Percentiles rank a stretch among this genome's conserved stretches.
Evolutionary conservation across 2,329 filamentous ascomycete species (phyloP).

Genomic region (Piedraia hortae): DNA sequence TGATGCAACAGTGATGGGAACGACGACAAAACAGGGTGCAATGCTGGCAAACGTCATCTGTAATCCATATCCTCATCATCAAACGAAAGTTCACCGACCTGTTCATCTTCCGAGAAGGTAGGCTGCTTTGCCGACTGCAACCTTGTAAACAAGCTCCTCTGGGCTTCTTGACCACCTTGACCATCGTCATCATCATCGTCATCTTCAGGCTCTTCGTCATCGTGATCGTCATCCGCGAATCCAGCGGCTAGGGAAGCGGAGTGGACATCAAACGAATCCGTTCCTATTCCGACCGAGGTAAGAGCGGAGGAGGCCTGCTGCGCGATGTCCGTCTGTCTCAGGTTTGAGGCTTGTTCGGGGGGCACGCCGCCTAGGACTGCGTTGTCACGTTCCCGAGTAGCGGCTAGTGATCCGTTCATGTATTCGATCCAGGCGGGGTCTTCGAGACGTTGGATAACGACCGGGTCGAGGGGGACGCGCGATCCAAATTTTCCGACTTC

Average conservation of each 20-base stretch:
- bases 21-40: background rate
- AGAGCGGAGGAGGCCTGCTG: conserved; percentile 25
- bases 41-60: conserved; percentile 16
- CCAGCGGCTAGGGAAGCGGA: no score
- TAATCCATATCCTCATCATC: conserved; percentile 33
- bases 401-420: conserved; percentile 72
- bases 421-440: conserved; percentile 81
- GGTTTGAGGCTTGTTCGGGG: conserved; percentile 65
- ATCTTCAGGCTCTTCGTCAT: conserved; percentile 8
- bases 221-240: conserved; percentile 8
- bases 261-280: no score
- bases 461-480: conserved; percentile 60
- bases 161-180: conserved; percentile 38
- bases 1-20: no score
- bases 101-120: conserved; percentile 24
- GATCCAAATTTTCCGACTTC: conserved; percentile 98
- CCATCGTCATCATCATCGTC: conserved; percentile 94
- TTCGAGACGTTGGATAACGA: conserved; percentile 68
- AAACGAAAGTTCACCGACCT: conserved; percentile 38
- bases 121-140: no score
- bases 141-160: conserved; percentile 14
- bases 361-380: conserved; percentile 90
- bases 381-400: conserved; percentile 87
- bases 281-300: conserved; percentile 55
- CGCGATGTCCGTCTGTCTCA: conserved; percentile 32